A percentile compares a stretch with the other conserved stretches of the same genome.
These are phyloP conservation scores for Catunica adiposa DNA, from an alignment of 2,329 filamentous ascomycete genomes.

Conservation along the genomic window DNA sequence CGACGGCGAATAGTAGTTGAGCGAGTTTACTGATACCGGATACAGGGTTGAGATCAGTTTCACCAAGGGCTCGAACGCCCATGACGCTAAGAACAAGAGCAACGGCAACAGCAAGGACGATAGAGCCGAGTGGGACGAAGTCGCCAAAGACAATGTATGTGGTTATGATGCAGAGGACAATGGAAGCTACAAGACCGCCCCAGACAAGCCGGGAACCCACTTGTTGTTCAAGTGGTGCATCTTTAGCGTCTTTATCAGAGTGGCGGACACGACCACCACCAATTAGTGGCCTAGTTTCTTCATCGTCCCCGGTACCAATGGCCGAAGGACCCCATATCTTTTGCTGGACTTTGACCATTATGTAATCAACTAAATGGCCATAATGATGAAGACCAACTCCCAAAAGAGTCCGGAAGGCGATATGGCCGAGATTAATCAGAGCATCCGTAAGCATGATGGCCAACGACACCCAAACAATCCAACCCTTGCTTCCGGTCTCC, in stretches of 20 bases:
- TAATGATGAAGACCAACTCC: constrained; percentile 7
- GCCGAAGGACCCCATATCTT: constrained; percentile 9
- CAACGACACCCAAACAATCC: constrained; percentile 94
- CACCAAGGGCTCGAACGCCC: constrained; percentile 50
- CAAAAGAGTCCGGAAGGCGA: constrained; percentile 46
- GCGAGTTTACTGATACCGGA: constrained; percentile 94
- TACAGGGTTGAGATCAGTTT: constrained; percentile 92
- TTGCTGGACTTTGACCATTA: constrained; percentile 11
- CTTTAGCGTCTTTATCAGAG: constrained; percentile 36
- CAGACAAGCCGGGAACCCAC: constrained; percentile 55
- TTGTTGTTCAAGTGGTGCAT: constrained; percentile 71
- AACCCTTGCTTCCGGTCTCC: constrained; percentile 87
- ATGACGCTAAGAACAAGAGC: constrained; percentile 64
- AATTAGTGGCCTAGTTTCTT: constrained; percentile 11
- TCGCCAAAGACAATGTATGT: constrained; percentile 72
- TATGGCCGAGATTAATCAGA: constrained; percentile 69
- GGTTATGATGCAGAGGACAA: constrained; percentile 62
- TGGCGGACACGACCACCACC: constrained; percentile 17
- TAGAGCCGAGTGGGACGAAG: constrained; percentile 64
- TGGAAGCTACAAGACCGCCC: constrained; percentile 59
- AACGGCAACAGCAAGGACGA: constrained; percentile 63
- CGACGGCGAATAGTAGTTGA: constrained; percentile 83
- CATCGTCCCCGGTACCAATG: not conserved
- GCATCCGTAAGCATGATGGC: constrained; percentile 96
- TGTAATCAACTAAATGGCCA: constrained; percentile 5